Evolutionary conservation across 495 filamentous ascomycete species (phyloP), one percentile per base, ranked within the genome.

Genomic region (Cercophora samala): DNA sequence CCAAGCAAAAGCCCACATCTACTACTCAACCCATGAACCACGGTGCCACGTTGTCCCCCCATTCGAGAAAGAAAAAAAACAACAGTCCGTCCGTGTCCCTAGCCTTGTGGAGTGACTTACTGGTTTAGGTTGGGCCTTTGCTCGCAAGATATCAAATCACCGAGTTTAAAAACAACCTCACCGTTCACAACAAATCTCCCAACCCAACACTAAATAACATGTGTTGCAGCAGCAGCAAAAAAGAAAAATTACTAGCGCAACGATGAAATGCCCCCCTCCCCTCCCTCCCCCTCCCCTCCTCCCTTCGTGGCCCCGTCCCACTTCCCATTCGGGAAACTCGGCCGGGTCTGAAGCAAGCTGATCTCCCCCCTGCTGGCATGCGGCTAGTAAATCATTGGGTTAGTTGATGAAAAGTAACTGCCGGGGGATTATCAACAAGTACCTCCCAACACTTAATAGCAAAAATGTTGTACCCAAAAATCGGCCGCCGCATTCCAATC

Each of bases 81-180:
- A 32, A 32, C 29, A 32, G 29, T 32, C 29, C 29, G 29, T 32
- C 29, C 29, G 29, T 46, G 26, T 29, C 26, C 26, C 26, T 29
- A 46, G 37, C 37, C 37, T 46, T 56, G 53, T 23, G 53, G 53
- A n/a, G n/a, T n/a, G n/a, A n/a, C n/a, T n/a, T n/a, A n/a, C n/a
- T n/a, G 53, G n/a, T 21, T 56, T 19, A n/a, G 52, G 52, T 19
- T 54, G 15, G 17, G 15, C 4, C n/a, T n/a, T 21, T 54, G 15
- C 22, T 56, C 53, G 15, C 19, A 9, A 56, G n/a, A 19, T 19
- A 19, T 15, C n/a, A 56, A 56, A 56, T 56, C 53, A 19, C n/a
- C 4, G 53, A 46, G 15, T 46, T 46, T 17, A 32, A 32, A 32
- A 32, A 8, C 3, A 32, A 32, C 29, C 29, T 8, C 29, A 32